Base-by-base conservation (phyloP, 2,329 filamentous ascomycete genomes). In the Fusarium cyanostomum region DNA sequence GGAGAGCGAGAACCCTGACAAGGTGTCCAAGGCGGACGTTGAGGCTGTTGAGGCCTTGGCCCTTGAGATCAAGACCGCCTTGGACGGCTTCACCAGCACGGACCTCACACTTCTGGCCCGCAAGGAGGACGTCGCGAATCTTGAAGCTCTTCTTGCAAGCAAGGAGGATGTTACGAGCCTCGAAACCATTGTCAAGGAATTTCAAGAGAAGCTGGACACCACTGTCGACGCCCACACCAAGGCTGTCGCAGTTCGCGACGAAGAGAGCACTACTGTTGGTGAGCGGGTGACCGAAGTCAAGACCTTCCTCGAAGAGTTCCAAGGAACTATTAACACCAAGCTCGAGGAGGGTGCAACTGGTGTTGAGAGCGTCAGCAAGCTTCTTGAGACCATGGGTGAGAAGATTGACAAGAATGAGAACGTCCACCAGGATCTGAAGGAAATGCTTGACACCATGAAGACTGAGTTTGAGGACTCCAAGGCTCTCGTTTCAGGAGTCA, bases 401-500 rank as follows among this genome's bases (percentile, higher is more conserved):
- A 84, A 83, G 38, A 79, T 88, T 31, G 79, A 79, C 52, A 82
- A 84, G 68, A 89, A 87, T 57, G 82, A 84, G 31, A 82, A 76
- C 35, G 75, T 88, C 18, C 78, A 82, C 26, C 82, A 85, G n/a
- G 89, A 88, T 62, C 79, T 94, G 50, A 89, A 89, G 69, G 89
- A 90, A 52, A 84, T 94, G 74, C 86, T 88, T 35, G 89, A 92
- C 52, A 86, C 88, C 3, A 88, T 98, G 77, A 93, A 91, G 74
- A 80, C 86, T 1, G 94, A 97, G 73, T 97, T 98, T 59, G 93
- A 97, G 70, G 91, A 94, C 62, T 89, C 92, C 10, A 90, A 92
- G 67, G 88, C 89, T 13, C 87, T 91, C n/a, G 84, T 95, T 21
- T 89, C 92, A 54, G 90, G 90, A 7, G 85, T 89, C 49, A 95